These are phyloP conservation scores for Paracoccidioides lutzii DNA, from an alignment of 2,329 filamentous ascomycete species.

Conservation along the genomic window DNA sequence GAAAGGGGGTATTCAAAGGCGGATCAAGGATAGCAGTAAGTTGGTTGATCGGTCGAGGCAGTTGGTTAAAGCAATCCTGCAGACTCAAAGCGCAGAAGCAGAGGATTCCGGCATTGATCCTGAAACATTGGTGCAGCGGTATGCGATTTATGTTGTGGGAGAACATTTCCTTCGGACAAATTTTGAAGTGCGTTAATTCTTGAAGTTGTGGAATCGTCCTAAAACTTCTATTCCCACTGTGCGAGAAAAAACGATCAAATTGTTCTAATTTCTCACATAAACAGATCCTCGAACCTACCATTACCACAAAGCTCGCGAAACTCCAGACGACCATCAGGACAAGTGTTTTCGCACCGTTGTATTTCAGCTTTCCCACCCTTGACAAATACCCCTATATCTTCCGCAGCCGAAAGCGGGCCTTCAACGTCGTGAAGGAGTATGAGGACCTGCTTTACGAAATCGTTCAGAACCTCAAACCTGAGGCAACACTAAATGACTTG, in stretches of 20 bases:
- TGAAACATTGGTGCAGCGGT: slow-evolving; percentile 16
- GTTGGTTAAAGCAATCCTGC: slow-evolving; percentile 16
- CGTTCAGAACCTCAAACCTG: not conserved
- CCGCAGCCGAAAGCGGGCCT: not conserved
- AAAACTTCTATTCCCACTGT: not conserved
- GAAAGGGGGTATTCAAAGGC: slow-evolving; percentile 25
- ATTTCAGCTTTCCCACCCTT: not conserved
- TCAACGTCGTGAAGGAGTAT: not conserved
- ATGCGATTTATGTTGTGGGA: slow-evolving; percentile 18
- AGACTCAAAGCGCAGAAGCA: slow-evolving; percentile 9
- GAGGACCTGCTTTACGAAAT: not conserved
- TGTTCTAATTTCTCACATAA: not conserved
- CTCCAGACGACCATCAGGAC: not conserved
- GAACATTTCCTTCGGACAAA: slow-evolving; percentile 17
- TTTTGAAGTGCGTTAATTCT: slow-evolving; percentile 12
- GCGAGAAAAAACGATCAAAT: not conserved
- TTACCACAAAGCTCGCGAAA: not conserved
- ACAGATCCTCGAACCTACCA: not conserved
- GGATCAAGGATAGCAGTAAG: slow-evolving; percentile 14
- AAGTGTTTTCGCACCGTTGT: not conserved
- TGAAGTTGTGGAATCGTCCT: not conserved
- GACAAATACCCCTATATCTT: slow-evolving; percentile 1
- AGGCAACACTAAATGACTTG: slow-evolving; percentile 8
- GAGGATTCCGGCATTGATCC: slow-evolving; percentile 10
- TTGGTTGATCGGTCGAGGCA: slow-evolving; percentile 15